These are phyloP conservation scores for Malassezia dermatis DNA, from an alignment of 1,284 basidiomycete species.

Conservation along the genomic window DNA sequence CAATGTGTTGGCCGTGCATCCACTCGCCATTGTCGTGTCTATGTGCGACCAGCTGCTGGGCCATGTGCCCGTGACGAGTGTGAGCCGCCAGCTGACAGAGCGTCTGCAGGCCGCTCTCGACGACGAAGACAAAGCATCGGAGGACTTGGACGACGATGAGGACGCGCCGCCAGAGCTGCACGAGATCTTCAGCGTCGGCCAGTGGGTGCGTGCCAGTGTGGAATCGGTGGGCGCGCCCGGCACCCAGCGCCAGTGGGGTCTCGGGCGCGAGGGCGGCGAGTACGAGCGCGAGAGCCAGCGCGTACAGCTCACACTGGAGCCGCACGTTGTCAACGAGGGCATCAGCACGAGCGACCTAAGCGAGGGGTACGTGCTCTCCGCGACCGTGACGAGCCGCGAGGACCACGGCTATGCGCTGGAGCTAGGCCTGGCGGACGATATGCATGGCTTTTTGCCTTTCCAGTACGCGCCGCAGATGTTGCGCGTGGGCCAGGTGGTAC, in stretches of 20 bases:
- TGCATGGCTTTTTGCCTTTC: constrained; percentile 43
- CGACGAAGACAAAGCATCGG: constrained; percentile 49
- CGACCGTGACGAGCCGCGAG: constrained; percentile 61
- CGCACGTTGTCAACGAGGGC: constrained; percentile 73
- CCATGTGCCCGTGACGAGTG: constrained; percentile 87
- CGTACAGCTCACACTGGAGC: constrained; percentile 78
- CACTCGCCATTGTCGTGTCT: constrained; percentile 80
- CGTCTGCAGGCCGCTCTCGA: constrained; percentile 53
- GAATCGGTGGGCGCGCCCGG: constrained; percentile 55
- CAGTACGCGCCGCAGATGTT: constrained; percentile 26
- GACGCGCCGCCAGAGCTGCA: constrained; percentile 32
- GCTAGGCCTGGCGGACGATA: constrained; percentile 54
- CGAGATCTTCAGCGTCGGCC: constrained; percentile 70
- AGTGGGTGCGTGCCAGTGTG: constrained; percentile 75
- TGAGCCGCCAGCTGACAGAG: constrained; percentile 71
- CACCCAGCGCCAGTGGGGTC: constrained; percentile 59
- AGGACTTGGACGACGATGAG: constrained; percentile 37
- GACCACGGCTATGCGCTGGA: constrained; percentile 91
- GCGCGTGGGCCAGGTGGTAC: constrained; percentile 46
- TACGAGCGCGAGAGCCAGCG: constrained; percentile 38
- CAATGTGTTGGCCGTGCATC: constrained; percentile 74
- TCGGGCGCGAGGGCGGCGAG: constrained; percentile 34
- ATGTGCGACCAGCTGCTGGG: constrained; percentile 88
- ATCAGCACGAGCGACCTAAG: constrained; percentile 69
- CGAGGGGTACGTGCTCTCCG: constrained; percentile 31